Evolutionary conservation across 441 rosid species (phyloP).

Genomic region (Euphorbia schlechtendalii): DNA sequence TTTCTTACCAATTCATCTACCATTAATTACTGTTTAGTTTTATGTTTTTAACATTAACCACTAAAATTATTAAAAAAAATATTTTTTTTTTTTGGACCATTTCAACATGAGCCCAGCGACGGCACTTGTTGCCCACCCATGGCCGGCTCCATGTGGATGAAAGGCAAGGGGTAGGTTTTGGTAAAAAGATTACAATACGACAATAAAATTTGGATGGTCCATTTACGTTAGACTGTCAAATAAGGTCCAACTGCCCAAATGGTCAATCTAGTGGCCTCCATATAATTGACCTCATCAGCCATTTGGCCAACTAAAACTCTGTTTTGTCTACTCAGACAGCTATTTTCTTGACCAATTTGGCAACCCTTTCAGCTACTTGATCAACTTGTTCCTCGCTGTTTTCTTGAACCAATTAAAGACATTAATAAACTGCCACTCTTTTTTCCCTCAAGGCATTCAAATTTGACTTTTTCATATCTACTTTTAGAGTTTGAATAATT

Average conservation of each 20-base stretch:
- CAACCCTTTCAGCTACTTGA: neutral
- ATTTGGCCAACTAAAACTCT: conserved; percentile 7
- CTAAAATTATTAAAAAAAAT: no score
- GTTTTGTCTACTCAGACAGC: conserved; percentile 18
- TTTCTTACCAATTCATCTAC: no score
- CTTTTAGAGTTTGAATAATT: neutral
- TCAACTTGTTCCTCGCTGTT: conserved; percentile 1
- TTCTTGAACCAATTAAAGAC: no score
- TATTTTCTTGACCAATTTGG: neutral
- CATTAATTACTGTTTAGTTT: no score
- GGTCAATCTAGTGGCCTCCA: conserved; percentile 11
- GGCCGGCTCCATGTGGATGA: no score
- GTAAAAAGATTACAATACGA: neutral
- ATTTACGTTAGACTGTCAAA: neutral
- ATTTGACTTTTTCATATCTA: neutral
- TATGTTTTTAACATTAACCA: no score
- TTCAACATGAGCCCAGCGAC: no score
- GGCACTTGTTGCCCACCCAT: no score
- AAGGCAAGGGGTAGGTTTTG: no score
- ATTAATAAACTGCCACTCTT: no score
- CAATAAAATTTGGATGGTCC: neutral
- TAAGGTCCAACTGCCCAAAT: conserved; percentile 4
- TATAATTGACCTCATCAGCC: neutral
- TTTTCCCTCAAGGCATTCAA: neutral
- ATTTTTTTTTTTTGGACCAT: no score